Evolutionary conservation across 352 stramenopile genomes (phyloP).

Genomic region (Phytophthora lateralis): DNA sequence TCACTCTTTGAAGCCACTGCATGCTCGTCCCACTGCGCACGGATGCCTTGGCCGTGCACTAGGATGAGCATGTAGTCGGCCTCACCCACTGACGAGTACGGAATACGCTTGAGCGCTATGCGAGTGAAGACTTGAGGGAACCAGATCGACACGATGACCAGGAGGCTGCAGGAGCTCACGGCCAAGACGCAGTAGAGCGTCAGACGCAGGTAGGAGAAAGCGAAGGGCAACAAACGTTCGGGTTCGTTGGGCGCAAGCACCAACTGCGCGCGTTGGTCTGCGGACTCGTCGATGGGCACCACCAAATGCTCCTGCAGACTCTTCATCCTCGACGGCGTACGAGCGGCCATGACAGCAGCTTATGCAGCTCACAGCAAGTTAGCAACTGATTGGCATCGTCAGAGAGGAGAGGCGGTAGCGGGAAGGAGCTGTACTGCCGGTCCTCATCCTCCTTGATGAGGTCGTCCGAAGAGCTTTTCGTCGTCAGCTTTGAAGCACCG

Average conservation of each 20-base stretch:
- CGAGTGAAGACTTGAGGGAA: constrained; percentile 73
- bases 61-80: constrained; percentile 58
- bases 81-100: constrained; percentile 31
- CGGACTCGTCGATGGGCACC: constrained; percentile 48
- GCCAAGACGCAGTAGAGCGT: constrained; percentile 45
- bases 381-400: too few species aligned
- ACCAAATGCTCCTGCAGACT: constrained; percentile 53
- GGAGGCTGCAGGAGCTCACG: constrained; percentile 24
- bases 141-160: constrained; percentile 56
- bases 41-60: constrained; percentile 42
- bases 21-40: constrained; percentile 37
- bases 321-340: constrained; percentile 31
- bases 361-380: too few species aligned
- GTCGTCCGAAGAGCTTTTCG: too few species aligned
- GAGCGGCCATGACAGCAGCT: too few species aligned
- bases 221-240: constrained; percentile 44
- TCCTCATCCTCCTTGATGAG: too few species aligned
- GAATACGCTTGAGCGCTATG: constrained; percentile 39
- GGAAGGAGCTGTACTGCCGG: too few species aligned
- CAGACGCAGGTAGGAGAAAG: constrained; percentile 36
- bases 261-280: constrained; percentile 39
- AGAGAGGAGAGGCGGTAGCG: too few species aligned
- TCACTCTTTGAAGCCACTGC: constrained; percentile 24
- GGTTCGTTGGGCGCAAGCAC: constrained; percentile 54
- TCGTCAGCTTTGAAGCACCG: too few species aligned